phyloP scores from a whole-genome alignment of 768 basidiomycete species.

The Auriscalpium orientale region DNA sequence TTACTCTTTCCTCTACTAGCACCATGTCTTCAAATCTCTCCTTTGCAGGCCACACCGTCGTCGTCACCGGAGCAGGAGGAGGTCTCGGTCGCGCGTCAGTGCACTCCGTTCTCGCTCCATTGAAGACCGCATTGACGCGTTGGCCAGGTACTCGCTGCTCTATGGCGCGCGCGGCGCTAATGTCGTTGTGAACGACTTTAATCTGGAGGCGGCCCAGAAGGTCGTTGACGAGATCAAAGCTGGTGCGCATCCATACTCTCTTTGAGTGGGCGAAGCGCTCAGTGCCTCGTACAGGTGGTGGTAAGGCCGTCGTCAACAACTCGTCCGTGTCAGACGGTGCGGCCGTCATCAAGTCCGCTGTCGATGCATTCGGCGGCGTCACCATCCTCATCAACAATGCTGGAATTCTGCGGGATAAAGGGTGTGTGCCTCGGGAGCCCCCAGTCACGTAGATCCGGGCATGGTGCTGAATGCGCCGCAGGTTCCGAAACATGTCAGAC shows the following conservation, averaged over 20 bases:
- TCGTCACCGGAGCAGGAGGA: conserved; percentile 93
- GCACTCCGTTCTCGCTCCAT: neutral
- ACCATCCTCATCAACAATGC: conserved; percentile 96
- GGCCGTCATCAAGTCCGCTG: conserved; percentile 77
- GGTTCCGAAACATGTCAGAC: conserved; percentile 97
- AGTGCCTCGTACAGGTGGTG: conserved; percentile 80
- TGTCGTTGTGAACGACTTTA: conserved; percentile 94
- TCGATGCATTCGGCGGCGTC: conserved; percentile 77
- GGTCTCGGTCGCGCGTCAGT: conserved; percentile 88
- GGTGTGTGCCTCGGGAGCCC: conserved; percentile 33
- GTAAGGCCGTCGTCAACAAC: conserved; percentile 80
- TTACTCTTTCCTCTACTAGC: too few species aligned
- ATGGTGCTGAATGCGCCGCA: conserved; percentile 19
- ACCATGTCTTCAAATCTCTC: conserved; percentile 43
- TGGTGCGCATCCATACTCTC: conserved; percentile 40
- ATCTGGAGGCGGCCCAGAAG: conserved; percentile 77
- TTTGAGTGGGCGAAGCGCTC: neutral
- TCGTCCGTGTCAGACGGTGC: conserved; percentile 83
- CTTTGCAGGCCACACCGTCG: conserved; percentile 85
- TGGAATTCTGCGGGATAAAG: conserved; percentile 79
- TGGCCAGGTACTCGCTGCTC: conserved; percentile 72
- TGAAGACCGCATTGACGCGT: neutral
- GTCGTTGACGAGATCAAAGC: conserved; percentile 84
- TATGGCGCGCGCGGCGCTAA: conserved; percentile 93
- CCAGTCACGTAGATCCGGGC: neutral